phyloP scores from a whole-genome alignment of 805 yeast genomes.

The Jamesozyma gamospora region DNA sequence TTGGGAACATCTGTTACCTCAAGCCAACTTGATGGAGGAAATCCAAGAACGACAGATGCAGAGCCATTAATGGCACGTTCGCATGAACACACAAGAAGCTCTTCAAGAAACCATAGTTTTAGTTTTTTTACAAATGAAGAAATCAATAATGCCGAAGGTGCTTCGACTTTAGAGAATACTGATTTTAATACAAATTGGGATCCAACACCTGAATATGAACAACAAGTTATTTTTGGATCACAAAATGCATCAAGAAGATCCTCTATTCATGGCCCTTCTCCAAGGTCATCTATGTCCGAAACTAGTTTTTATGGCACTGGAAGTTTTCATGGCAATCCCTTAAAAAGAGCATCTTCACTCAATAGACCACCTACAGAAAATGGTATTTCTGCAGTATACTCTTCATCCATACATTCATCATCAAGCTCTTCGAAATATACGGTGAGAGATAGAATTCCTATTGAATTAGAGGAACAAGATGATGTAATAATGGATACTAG shows the following conservation, averaged over 20 bases:
- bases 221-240: constrained; percentile 30
- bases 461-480: constrained; percentile 27
- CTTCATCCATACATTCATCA: constrained; percentile 24
- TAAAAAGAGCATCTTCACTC: constrained; percentile 15
- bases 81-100: constrained; percentile 23
- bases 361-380: constrained; percentile 11
- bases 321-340: constrained; percentile 16
- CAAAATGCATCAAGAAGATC: constrained; percentile 18
- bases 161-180: constrained; percentile 64
- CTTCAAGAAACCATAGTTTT: constrained; percentile 41
- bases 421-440: constrained; percentile 31
- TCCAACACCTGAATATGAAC: constrained; percentile 38
- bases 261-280: constrained; percentile 15
- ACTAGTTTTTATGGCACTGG: constrained; percentile 9
- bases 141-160: constrained; percentile 78
- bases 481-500: constrained; percentile 29
- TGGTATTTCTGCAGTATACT: constrained; percentile 7
- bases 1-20: constrained; percentile 11
- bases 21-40: constrained; percentile 19
- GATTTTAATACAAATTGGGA: constrained; percentile 76
- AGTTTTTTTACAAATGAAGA: constrained; percentile 77
- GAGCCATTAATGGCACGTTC: constrained; percentile 29
- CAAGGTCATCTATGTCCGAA: constrained; percentile 15
- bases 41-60: constrained; percentile 7
- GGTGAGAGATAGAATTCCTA: constrained; percentile 32